These are phyloP conservation scores for Paxillus ammoniavirescens DNA, from an alignment of 768 basidiomycete genomes.

Conservation along the genomic window DNA sequence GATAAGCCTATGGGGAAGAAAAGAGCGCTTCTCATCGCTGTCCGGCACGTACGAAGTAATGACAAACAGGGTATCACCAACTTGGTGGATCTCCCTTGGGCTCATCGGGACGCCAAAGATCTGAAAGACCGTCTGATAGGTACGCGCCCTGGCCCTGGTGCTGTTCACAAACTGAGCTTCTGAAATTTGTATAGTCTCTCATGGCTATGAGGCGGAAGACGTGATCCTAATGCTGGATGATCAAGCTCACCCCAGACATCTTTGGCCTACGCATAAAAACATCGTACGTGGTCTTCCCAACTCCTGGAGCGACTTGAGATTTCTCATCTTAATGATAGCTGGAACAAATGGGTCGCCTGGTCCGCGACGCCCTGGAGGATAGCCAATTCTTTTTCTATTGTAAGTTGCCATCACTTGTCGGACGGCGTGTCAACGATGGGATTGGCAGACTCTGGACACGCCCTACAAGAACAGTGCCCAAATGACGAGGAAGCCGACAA, in stretches of 20 bases:
- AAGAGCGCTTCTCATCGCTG: conserved; percentile 21
- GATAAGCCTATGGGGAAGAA: conserved; percentile 1
- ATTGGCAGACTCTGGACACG: conserved; percentile 22
- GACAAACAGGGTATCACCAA: neutral
- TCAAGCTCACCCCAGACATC: conserved; percentile 20
- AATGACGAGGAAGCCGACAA: conserved; percentile 47
- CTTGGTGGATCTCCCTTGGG: conserved; percentile 8
- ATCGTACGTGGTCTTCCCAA: conserved; percentile 35
- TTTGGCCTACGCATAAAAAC: conserved; percentile 41
- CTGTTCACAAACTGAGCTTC: neutral
- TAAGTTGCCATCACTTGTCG: conserved; percentile 20
- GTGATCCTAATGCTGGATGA: conserved; percentile 46
- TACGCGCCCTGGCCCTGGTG: neutral
- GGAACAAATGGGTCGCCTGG: conserved; percentile 41
- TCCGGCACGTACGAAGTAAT: conserved; percentile 8
- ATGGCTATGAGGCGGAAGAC: conserved; percentile 38
- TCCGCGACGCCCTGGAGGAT: conserved; percentile 38
- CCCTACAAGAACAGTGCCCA: conserved; percentile 8
- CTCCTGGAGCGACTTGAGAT: neutral
- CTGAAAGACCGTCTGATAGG: conserved; percentile 19
- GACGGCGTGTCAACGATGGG: neutral
- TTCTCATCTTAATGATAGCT: conserved; percentile 28
- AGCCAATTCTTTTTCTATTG: conserved; percentile 59
- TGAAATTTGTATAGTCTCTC: conserved; percentile 27
- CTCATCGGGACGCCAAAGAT: conserved; percentile 19